Evolutionary conservation across 176 grass and related monocot genomes (phyloP), one percentile per base, ranked within the genome.

Genomic region (Rhynchospora breviuscula): DNA sequence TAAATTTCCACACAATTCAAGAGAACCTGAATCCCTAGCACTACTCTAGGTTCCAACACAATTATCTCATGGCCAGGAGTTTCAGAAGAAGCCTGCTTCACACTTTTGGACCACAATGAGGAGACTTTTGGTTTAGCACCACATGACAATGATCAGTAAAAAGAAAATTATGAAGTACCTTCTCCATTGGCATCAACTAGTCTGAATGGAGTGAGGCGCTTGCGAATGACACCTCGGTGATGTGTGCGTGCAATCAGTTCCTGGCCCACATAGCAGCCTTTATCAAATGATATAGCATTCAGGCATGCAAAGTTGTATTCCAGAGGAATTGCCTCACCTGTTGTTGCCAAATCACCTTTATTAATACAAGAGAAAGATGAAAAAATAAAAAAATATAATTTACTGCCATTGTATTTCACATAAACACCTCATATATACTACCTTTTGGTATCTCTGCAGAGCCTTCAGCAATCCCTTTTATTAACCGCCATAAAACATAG

Each of bases 231-330:
- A 80, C 95, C 92, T 3, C 95, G 95, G 62, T 98, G 92, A 67
- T 98, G 95, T 25, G 95, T 93, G 25, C 95, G 87, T 76, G 95
- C 92, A 58, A 98, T 90, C 79, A 98, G 91, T 85, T 98, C 95
- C 84, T 98, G 95, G 0, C 95, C 95, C 18, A 98, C 90, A 64
- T 98, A 98, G 87, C 95, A 98, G 4, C 95, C 95, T 83, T 98
- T 95, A 57, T 93, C 92, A 63, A 95, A 98, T 47, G 95, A 98
- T 85, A 98, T 95, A n/a, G 96, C 93, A 83, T 98, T 95, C 78
- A 95, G 59, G 63, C 69, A 88, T 22, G 86, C 93, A 26, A 98
- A 69, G 77, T 95, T 98, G 81, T 95, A 98, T 68, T 98, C 93
- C 7, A 98, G 88, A 2, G 96, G 96, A 85, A 98, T 91, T 59